Evolutionary conservation across 305 asterid species (phyloP).

Genomic region (Fraxinus latifolia): DNA sequence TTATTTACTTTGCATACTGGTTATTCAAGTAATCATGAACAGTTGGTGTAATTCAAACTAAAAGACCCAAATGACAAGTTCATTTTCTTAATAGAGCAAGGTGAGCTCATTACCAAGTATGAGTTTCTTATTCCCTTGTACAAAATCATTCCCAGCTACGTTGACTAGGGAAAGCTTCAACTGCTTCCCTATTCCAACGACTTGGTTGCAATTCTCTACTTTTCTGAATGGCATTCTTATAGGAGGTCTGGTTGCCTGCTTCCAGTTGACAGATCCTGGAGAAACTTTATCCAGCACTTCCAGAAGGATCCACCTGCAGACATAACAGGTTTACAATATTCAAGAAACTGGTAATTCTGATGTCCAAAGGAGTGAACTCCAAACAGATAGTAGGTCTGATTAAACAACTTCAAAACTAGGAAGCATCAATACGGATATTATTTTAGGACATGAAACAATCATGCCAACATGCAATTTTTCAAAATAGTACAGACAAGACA

Average conservation of each 20-base stretch:
- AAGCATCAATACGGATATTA: not conserved
- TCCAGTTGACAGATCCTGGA: conserved; percentile 82
- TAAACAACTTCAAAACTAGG: not conserved
- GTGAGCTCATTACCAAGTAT: conserved; percentile 64
- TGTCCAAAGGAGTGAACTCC: not conserved
- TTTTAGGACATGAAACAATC: not conserved
- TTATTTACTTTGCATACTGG: not conserved
- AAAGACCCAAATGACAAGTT: not conserved
- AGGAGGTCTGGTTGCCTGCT: conserved; percentile 84
- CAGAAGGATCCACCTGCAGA: conserved; percentile 72
- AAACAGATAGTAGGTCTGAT: not conserved
- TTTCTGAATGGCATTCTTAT: conserved; percentile 88
- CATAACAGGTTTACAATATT: not conserved
- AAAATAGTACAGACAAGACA: not conserved
- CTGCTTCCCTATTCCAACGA: conserved; percentile 73
- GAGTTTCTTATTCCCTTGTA: conserved; percentile 90
- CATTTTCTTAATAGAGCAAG: conserved; percentile 10
- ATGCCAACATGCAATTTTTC: not conserved
- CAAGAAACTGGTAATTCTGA: conserved; percentile 1
- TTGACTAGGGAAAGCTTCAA: conserved; percentile 81
- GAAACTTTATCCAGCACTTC: conserved; percentile 78
- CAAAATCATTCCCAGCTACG: conserved; percentile 89
- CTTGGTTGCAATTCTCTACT: conserved; percentile 94
- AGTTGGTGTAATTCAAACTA: conserved; percentile 3
- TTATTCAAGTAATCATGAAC: not conserved